Conservation (phyloP, 805 yeast species). For the Candida khao-thaluensis region DNA sequence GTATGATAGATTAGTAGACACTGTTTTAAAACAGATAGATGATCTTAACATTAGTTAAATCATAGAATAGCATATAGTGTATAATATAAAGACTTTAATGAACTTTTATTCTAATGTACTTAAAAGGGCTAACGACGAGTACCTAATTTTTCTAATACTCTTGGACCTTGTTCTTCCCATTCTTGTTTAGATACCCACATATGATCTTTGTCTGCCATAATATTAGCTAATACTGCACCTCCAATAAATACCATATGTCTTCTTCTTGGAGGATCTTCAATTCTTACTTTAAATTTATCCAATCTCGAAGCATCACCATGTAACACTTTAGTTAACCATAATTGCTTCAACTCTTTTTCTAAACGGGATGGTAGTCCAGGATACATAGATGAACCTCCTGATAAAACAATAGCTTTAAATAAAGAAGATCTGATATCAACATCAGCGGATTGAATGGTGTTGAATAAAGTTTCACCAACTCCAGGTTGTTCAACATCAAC, state of each 20-base stretch:
- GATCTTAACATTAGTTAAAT: conserved; percentile 31
- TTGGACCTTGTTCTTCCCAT: conserved; percentile 96
- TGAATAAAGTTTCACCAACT: conserved; percentile 87
- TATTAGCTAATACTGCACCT: conserved; percentile 96
- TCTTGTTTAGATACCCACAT: conserved; percentile 97
- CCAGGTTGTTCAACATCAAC: conserved; percentile 98
- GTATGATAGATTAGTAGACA: conserved; percentile 40
- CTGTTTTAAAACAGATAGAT: conserved; percentile 39
- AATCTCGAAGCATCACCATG: conserved; percentile 84
- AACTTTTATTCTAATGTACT: conserved; percentile 4
- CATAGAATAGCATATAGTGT: conserved; percentile 1
- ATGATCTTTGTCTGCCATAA: conserved; percentile 97
- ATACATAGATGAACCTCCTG: conserved; percentile 98
- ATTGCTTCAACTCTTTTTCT: conserved; percentile 93
- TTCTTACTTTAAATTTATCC: conserved; percentile 89
- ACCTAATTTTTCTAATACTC: conserved; percentile 82
- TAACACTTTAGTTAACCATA: conserved; percentile 88
- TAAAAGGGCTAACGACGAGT: conserved; percentile 51
- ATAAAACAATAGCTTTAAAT: conserved; percentile 87
- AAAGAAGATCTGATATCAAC: conserved; percentile 87
- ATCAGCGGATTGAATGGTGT: conserved; percentile 92
- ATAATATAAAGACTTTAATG: conserved; percentile 7
- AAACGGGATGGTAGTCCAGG: conserved; percentile 96
- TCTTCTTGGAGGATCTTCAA: conserved; percentile 98
- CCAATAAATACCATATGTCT: conserved; percentile 98